Percentiles rank a stretch among this genome's conserved stretches.
Evolutionary conservation across 2,329 filamentous ascomycete genomes (phyloP).

Genomic region (Coniochaeta sp.): DNA sequence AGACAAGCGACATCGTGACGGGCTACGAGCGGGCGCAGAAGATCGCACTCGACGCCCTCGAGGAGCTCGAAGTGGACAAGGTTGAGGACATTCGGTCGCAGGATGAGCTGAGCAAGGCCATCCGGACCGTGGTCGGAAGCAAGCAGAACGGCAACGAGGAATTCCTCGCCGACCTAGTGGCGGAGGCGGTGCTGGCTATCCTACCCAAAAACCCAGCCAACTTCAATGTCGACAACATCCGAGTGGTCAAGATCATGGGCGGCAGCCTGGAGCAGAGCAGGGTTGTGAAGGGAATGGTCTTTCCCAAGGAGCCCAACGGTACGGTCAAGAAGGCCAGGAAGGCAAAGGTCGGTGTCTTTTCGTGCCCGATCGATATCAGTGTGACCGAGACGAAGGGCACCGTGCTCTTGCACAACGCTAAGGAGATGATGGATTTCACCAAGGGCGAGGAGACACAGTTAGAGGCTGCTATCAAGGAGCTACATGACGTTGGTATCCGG

Average conservation of each 20-base stretch:
- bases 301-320: constrained; percentile 90
- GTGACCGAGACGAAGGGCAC: constrained; percentile 99
- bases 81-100: constrained; percentile 76
- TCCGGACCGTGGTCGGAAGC: constrained; percentile 89
- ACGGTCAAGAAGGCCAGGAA: constrained; percentile 81
- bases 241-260: constrained; percentile 99
- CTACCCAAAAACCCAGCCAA: constrained; percentile 91
- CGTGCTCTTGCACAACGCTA: constrained; percentile 89
- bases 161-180: constrained; percentile 75
- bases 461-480: constrained; percentile 86
- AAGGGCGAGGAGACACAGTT: constrained; percentile 93
- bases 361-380: constrained; percentile 88
- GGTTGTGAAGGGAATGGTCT: constrained; percentile 97
- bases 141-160: constrained; percentile 96
- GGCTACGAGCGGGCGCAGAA: constrained; percentile 94
- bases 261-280: constrained; percentile 88
- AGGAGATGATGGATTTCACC: constrained; percentile 98
- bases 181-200: constrained; percentile 77
- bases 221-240: constrained; percentile 98
- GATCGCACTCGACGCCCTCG: constrained; percentile 76
- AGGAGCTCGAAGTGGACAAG: constrained; percentile 86
- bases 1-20: constrained; percentile 94
- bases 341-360: constrained; percentile 95
- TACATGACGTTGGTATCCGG: constrained; percentile 86
- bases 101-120: constrained; percentile 85